Conservation (phyloP, 2,329 filamentous ascomycete species). For the Alternaria solani region DNA sequence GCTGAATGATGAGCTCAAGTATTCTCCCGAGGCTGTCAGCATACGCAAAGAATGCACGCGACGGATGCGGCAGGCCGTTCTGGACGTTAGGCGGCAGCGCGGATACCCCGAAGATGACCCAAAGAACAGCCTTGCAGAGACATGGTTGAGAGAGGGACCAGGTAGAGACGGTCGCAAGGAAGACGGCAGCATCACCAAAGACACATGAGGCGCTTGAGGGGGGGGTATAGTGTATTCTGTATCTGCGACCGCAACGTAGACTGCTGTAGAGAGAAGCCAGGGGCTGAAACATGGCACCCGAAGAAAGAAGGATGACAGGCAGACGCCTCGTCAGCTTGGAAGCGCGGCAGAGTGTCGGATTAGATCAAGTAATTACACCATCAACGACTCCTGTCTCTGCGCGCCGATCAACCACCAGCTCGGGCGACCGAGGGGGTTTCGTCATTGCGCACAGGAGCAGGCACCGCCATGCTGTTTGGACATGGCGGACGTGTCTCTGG, state of each 20-base stretch:
- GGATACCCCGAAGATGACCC: slow-evolving; percentile 84
- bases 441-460: slow-evolving; percentile 22
- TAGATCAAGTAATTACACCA: slow-evolving; percentile 68
- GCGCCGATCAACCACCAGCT: slow-evolving; percentile 36
- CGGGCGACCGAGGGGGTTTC: slow-evolving; percentile 31
- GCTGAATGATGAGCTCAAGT: slow-evolving; percentile 70
- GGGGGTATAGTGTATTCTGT: slow-evolving; percentile 4
- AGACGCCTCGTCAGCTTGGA: slow-evolving; percentile 15
- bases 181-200: slow-evolving; percentile 68
- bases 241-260: background rate
- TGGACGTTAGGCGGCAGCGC: slow-evolving; percentile 75
- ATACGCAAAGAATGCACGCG: slow-evolving; percentile 82
- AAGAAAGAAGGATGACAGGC: background rate
- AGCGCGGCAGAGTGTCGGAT: slow-evolving; percentile 59
- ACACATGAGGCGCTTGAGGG: slow-evolving; percentile 51
- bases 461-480: slow-evolving; percentile 20
- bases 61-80: slow-evolving; percentile 78
- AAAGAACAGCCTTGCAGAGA: slow-evolving; percentile 78
- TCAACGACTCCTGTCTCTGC: slow-evolving; percentile 51
- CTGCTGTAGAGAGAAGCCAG: background rate
- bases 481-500: slow-evolving; percentile 35
- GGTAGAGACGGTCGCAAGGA: slow-evolving; percentile 65
- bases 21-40: slow-evolving; percentile 76
- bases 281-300: background rate
- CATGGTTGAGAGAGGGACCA: slow-evolving; percentile 71